phyloP scores from a whole-genome alignment of 495 filamentous ascomycete species.

The Hamigera avellanea region DNA sequence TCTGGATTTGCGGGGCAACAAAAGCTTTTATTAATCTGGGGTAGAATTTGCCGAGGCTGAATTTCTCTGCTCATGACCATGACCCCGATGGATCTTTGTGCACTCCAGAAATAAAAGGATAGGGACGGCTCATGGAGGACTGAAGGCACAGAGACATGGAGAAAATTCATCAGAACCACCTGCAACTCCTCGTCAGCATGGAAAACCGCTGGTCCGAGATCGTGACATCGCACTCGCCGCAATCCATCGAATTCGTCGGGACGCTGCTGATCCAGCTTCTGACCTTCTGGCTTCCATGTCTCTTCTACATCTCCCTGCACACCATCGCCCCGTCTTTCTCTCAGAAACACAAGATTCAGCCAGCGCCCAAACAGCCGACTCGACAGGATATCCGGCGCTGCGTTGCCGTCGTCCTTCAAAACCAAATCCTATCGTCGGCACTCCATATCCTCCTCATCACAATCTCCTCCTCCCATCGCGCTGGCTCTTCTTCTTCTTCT shows the following conservation, averaged over 20 bases:
- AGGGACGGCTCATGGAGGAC: too few species aligned
- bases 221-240: constrained; percentile 14
- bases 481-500: too few species aligned
- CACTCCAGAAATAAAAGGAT: too few species aligned
- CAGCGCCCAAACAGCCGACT: constrained; percentile 37
- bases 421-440: constrained; percentile 31
- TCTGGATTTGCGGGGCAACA: too few species aligned
- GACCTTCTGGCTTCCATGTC: constrained; percentile 40
- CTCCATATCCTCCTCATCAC: constrained; percentile 23
- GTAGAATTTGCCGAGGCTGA: too few species aligned
- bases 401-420: constrained; percentile 28
- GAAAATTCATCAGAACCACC: neutral
- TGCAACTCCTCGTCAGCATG: neutral
- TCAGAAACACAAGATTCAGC: constrained; percentile 44
- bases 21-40: too few species aligned
- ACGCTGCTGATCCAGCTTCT: constrained; percentile 33
- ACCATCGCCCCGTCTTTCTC: constrained; percentile 33
- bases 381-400: constrained; percentile 32
- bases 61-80: too few species aligned
- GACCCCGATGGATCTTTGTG: too few species aligned
- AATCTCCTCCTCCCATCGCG: constrained; percentile 8
- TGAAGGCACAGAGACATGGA: too few species aligned
- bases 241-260: constrained; percentile 31
- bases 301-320: constrained; percentile 32
- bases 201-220: constrained; percentile 15